Evolutionary conservation across 352 stramenopile genomes (phyloP), one percentile per base, ranked within the genome.

Genomic region (Globisporangium cederbergense): DNA sequence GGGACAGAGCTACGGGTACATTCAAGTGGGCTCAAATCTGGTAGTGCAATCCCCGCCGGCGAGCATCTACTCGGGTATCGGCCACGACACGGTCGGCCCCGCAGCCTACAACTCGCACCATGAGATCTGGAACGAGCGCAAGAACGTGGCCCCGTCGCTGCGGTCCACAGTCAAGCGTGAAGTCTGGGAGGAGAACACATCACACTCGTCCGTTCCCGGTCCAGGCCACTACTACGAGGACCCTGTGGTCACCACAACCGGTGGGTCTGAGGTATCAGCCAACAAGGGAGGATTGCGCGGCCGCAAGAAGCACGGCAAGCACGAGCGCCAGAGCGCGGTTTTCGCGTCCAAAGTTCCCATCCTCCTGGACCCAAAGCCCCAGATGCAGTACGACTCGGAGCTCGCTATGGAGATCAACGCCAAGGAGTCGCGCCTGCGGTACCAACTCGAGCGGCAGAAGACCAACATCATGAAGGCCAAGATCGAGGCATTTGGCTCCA

Each of bases 301-400:
- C 8, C 42, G 53, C 14, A 60, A 69, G 51, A 60, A 55, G 20
- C 13, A n/a, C 14, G 25, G 60, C 10, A 72, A 65, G 38, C 53
- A 59, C 20, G 65, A 76, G 22, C 71, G 73, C 36, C 78, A 75
- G 38, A 90, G 78, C 50, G 84, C 84, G 18, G 80, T 90, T 38
- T 90, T 93, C 68, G 77, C 82, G 2, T 90, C 81, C n/a, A 88
- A 86, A 18, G 84, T 93, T 5, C 84, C 84, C 4, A 84, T 91
- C 57, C 73, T 93, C 3, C 75, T 69, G 1, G 58, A 66, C 1
- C 63, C 78, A 4, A 84, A 86, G 55, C 71, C 74, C 11, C 70
- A 71, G 9, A 67, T 72, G 16, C 72, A 78, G 20, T 81, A 84
- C 46, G 79, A 91, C 57, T 62, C 71, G 18, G 81, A 91, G 40